A percentile compares a stretch with the other conserved stretches of the same genome.
Evolutionary conservation across 1,284 basidiomycete genomes (phyloP).

Genomic region (Sporisorium scitamineum): DNA sequence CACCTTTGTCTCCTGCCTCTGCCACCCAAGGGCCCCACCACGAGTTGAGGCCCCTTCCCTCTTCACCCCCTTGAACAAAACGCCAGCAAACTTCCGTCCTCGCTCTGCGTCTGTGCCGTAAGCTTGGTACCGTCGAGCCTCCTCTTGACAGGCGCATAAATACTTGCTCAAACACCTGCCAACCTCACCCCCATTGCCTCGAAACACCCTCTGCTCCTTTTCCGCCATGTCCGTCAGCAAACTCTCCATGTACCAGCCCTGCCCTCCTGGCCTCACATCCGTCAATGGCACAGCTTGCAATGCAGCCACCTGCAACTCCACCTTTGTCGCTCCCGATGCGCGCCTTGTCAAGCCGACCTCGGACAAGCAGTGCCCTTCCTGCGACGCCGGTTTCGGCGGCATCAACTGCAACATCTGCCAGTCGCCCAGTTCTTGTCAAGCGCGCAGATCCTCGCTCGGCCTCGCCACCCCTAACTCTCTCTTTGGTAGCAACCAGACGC

Average conservation of each 20-base stretch:
- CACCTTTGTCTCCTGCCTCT: background rate
- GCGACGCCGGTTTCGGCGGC: conserved; percentile 54
- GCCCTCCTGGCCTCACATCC: conserved; percentile 53
- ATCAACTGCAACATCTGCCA: conserved; percentile 62
- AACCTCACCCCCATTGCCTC: background rate
- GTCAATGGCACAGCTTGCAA: conserved; percentile 50
- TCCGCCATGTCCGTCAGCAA: conserved; percentile 42
- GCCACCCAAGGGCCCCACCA: background rate
- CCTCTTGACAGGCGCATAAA: background rate
- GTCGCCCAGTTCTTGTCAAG: conserved; percentile 44
- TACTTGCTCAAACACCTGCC: background rate
- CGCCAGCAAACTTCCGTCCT: no score
- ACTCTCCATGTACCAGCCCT: conserved; percentile 47
- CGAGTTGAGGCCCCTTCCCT: background rate
- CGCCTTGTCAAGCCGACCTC: conserved; percentile 41
- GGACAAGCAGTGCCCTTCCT: conserved; percentile 37
- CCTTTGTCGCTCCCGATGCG: conserved; percentile 41
- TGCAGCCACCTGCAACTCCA: conserved; percentile 54
- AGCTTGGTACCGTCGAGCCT: no score
- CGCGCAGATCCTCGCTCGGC: conserved; percentile 30
- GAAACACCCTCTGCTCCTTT: background rate
- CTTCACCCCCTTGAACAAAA: no score
- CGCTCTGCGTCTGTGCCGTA: background rate
- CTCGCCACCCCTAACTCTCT: conserved; percentile 22
- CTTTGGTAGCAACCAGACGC: conserved; percentile 35